These are phyloP conservation scores for Populus hybrid DNA, from an alignment of 441 rosid genomes.

Conservation along the genomic window DNA sequence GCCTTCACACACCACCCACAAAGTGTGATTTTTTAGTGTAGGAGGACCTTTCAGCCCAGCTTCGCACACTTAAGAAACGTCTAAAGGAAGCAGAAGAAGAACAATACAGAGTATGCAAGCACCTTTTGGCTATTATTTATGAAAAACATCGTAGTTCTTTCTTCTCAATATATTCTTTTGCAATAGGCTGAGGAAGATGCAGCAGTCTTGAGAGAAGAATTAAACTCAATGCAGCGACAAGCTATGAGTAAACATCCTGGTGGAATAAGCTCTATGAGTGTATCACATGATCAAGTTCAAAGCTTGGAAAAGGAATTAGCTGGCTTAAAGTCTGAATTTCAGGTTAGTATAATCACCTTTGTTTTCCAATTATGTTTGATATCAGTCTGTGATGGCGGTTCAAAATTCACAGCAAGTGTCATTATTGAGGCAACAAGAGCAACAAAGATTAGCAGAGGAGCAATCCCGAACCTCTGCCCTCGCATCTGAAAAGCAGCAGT, in stretches of 20 bases:
- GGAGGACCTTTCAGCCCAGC: conserved; percentile 97
- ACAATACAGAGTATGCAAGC: conserved; percentile 65
- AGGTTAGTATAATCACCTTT: conserved; percentile 46
- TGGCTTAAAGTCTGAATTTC: conserved; percentile 56
- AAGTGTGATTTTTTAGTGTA: conserved; percentile 39
- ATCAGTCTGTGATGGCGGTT: conserved; percentile 31
- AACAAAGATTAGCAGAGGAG: conserved; percentile 51
- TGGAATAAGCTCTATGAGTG: conserved; percentile 39
- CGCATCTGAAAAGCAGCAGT: conserved; percentile 66
- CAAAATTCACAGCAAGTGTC: conserved; percentile 56
- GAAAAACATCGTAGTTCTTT: conserved; percentile 8
- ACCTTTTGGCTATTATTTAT: conserved; percentile 19
- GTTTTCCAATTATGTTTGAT: conserved; percentile 3
- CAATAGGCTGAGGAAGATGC: conserved; percentile 98
- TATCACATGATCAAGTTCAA: conserved; percentile 44
- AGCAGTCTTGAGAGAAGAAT: conserved; percentile 73
- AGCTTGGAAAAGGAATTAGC: conserved; percentile 60
- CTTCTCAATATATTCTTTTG: conserved; percentile 16
- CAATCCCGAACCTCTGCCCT: conserved; percentile 60
- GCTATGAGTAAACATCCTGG: conserved; percentile 39
- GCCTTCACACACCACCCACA: conserved; percentile 17
- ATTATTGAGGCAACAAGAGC: conserved; percentile 68
- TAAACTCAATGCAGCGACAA: conserved; percentile 72
- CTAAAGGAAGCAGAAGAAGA: conserved; percentile 96
- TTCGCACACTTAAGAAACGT: conserved; percentile 81